These are phyloP conservation scores for Tetrapyrgos nigripes DNA, from an alignment of 1,284 basidiomycete species.

Conservation along the genomic window DNA sequence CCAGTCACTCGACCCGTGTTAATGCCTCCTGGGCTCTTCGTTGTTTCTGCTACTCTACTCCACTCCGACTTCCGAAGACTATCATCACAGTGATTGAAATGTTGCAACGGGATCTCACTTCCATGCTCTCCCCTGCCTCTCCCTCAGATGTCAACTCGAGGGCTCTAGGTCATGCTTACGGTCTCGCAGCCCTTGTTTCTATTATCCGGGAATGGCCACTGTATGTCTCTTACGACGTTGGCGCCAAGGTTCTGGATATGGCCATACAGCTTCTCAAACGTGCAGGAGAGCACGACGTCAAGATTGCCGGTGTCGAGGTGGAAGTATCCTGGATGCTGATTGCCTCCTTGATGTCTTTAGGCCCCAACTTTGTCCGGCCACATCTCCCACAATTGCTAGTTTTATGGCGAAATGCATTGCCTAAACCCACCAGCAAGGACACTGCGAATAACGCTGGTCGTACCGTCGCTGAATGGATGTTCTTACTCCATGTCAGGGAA, in stretches of 20 bases:
- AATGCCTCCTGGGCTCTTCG: conserved; percentile 89
- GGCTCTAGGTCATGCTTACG: conserved; percentile 88
- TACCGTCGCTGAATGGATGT: conserved; percentile 86
- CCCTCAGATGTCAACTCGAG: conserved; percentile 77
- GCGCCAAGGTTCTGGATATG: conserved; percentile 90
- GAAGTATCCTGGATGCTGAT: conserved; percentile 96
- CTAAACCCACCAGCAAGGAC: conserved; percentile 93
- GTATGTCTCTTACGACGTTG: conserved; percentile 95
- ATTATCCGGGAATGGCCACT: conserved; percentile 88
- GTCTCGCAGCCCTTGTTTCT: conserved; percentile 87
- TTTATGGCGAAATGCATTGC: conserved; percentile 96
- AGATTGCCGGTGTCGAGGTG: conserved; percentile 84
- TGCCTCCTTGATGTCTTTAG: conserved; percentile 90
- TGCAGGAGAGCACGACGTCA: conserved; percentile 89
- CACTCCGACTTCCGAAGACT: conserved; percentile 82
- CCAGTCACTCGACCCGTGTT: conserved; percentile 86
- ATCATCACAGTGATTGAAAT: conserved; percentile 79
- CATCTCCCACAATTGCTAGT: conserved; percentile 94
- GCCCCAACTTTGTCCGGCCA: conserved; percentile 91
- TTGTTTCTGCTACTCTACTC: conserved; percentile 90
- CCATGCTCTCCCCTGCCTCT: conserved; percentile 70
- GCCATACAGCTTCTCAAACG: conserved; percentile 91
- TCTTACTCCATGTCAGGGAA: conserved; percentile 91
- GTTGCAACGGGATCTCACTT: conserved; percentile 84
- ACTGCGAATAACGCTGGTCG: conserved; percentile 64